Percentiles rank a stretch among this genome's conserved stretches.
These are phyloP conservation scores for Lasiosphaeria miniovina DNA, from an alignment of 495 filamentous ascomycete genomes.

Conservation along the genomic window DNA sequence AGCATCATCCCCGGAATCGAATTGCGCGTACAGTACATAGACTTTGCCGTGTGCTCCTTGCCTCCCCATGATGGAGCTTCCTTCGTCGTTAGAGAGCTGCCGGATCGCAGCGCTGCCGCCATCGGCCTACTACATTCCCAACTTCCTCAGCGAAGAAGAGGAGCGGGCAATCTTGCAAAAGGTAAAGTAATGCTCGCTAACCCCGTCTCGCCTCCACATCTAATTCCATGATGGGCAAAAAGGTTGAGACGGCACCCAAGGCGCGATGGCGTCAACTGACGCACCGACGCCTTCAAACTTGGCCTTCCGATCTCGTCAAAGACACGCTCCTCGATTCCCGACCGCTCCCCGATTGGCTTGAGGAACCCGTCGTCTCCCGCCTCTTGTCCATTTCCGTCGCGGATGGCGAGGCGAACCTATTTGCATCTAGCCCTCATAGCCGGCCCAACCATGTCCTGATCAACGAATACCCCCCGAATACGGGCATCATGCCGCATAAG, in stretches of 20 bases:
- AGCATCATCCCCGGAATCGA: not conserved
- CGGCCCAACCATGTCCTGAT: conserved; percentile 88
- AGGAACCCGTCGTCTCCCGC: conserved; percentile 64
- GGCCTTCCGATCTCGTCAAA: conserved; percentile 72
- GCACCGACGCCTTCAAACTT: conserved; percentile 85
- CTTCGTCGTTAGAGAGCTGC: conserved; percentile 46
- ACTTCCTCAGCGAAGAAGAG: conserved; percentile 78
- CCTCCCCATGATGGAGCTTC: conserved; percentile 23
- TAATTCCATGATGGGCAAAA: conserved; percentile 15
- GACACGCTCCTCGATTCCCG: conserved; percentile 68
- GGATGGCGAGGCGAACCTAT: conserved; percentile 48
- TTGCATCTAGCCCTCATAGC: conserved; percentile 66
- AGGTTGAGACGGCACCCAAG: conserved; percentile 60
- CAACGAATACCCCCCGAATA: conserved; percentile 84
- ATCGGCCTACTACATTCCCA: conserved; percentile 78
- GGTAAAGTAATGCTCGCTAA: conserved; percentile 37
- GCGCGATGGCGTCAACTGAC: conserved; percentile 82
- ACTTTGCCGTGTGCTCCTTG: not conserved
- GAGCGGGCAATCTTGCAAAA: conserved; percentile 69
- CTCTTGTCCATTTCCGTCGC: conserved; percentile 53
- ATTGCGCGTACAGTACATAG: not conserved
- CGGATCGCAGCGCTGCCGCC: conserved; percentile 60
- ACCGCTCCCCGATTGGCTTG: conserved; percentile 75
- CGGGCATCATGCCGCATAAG: conserved; percentile 96
- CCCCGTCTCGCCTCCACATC: conserved; percentile 11